Base-by-base conservation (phyloP, 257 asterid species). In the Petunia secreta region DNA sequence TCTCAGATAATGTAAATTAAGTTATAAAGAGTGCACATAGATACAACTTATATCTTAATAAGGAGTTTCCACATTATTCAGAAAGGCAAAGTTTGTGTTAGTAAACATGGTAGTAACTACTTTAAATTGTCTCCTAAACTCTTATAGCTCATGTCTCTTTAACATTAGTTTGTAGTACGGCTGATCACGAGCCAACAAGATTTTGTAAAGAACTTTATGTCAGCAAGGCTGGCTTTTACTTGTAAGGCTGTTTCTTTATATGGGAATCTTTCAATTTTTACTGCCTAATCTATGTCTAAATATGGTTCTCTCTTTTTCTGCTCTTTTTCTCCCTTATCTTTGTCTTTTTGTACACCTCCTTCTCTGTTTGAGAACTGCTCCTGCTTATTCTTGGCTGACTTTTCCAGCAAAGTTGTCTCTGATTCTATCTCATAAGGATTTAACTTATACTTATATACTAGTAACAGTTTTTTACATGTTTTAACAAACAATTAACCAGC, bases 251-350 rank as follows among this genome's bases (percentile, higher is more conserved):
- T 34, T 0, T 54, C 8, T 15, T 44, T 48, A 25, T 59, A 77
- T 78, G 63, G 62, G 81, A 63, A 78, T 78, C 81, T 63, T 37
- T 63, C 60, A n/a, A 75, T 78, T 78, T 62, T 78, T 73, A 50
- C 78, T 73, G 78, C 78, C 13, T 73, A 50, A 73, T 50, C 46
- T 50, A 50, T 48, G 78, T 73, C 78, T 73, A 73, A 50, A 34
- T 73, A 73, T 48, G 34, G 46, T 73, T 50, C 62, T 50, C 43
- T 58, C 7, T 60, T 15, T 59, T 77, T 77, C 53, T 77, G 66
- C 11, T 40, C 10, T 40, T 76, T 77, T 59, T 6, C 34, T 15
- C 37, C 43, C 38, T 25, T 10, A 46, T n/a, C 15, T 77, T 77
- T 77, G 71, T 77, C 54, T 77, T 57, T 46, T 77, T 77, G 13